Base-by-base conservation (phyloP, 2,329 filamentous ascomycete genomes). In the Byssoonygena ceratinophila region DNA sequence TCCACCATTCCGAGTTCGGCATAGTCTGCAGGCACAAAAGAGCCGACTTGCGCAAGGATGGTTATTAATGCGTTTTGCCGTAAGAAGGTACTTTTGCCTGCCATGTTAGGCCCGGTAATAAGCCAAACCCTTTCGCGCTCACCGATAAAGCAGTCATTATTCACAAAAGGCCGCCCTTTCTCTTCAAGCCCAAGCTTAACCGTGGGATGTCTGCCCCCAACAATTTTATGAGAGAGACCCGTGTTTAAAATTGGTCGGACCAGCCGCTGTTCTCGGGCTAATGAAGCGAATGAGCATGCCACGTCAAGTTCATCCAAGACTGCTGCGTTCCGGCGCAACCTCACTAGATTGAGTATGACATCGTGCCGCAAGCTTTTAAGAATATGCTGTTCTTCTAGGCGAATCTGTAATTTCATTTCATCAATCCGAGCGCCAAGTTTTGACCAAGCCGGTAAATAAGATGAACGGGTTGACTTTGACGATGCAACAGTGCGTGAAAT, bases 31-130 rank as follows among this genome's bases (percentile, higher is more conserved):
- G 92, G 92, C 0, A 98, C 91, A 67, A 90, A 97, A 56, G 84
- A 90, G 9, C 92, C 92, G 1, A 88, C 83, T 69, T 98, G 92
- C 1, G 92, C 91, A 12, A 98, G 78, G 56, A 98, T 87, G 0
- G 87, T 89, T 60, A 97, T 94, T 48, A 98, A 77, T 1, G 92
- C 92, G 67, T 95, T 97, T 63, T 98, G 94, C 0, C 92, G 85
- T 4, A 98, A 76, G 64, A 95, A 98, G 0, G 92, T 98, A 66
- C 85, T 91, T 71, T 98, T 98, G 45, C 92, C 92, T 1, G 85
- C 92, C 92, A 98, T 98, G 69, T 98, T 98, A n/a, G 92, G 92
- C 0, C 92, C 81, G 3, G 80, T 84, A 58, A 83, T 81, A 31
- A 84, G 76, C 71, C 78, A 79, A 46, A 83, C 76, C 74, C 60